Evolutionary conservation across 768 basidiomycete genomes (phyloP).

Genomic region (Suillus subluteus): DNA sequence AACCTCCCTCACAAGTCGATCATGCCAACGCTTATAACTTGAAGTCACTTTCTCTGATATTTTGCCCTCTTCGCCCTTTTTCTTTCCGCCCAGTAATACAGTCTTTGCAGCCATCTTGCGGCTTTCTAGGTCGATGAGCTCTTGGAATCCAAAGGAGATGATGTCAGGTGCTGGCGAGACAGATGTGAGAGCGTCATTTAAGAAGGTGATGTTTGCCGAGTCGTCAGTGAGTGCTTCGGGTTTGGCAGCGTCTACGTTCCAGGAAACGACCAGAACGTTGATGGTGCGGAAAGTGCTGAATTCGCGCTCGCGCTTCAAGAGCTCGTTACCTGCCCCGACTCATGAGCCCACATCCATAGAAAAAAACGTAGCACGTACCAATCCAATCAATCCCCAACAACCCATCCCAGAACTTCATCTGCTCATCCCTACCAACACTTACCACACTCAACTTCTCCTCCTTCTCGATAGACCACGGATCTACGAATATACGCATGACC

Average conservation of each 20-base stretch:
- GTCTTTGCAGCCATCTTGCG: constrained; percentile 93
- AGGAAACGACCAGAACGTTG: constrained; percentile 80
- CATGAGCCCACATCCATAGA: constrained; percentile 4
- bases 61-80: constrained; percentile 55
- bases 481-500: constrained; percentile 65
- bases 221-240: constrained; percentile 72
- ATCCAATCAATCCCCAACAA: constrained; percentile 84
- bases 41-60: constrained; percentile 81
- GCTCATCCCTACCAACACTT: constrained; percentile 76
- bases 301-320: constrained; percentile 71
- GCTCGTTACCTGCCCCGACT: constrained; percentile 61
- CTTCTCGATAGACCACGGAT: constrained; percentile 75
- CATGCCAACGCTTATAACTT: constrained; percentile 89
- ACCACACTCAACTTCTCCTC: constrained; percentile 69
- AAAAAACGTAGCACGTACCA: constrained; percentile 53
- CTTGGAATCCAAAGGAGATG: constrained; percentile 94
- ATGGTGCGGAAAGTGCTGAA: constrained; percentile 83
- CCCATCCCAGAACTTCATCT: constrained; percentile 87
- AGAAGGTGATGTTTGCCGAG: constrained; percentile 75
- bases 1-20: constrained; percentile 73
- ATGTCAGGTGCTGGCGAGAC: constrained; percentile 77
- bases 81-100: constrained; percentile 76
- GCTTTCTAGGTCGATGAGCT: constrained; percentile 93
- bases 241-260: constrained; percentile 91
- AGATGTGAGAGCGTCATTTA: constrained; percentile 75